A percentile compares a stretch with the other conserved stretches of the same genome.
Evolutionary conservation across 1,139 yeast species (phyloP).

Genomic region (Saccharomyces hybrid): DNA sequence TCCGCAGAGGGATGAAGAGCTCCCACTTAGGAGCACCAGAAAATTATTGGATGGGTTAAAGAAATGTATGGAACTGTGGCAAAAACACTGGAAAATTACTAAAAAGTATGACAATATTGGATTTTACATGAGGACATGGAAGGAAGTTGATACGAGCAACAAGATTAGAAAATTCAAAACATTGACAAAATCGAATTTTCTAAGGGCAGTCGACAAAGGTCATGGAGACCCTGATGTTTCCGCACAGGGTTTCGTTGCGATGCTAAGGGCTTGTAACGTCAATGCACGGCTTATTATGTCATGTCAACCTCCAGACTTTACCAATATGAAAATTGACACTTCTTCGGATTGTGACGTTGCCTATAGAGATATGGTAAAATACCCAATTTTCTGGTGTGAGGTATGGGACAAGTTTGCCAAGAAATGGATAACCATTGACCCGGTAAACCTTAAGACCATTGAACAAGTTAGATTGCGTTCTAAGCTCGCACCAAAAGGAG

Average conservation of each 20-base stretch:
- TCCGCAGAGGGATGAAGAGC: slow-evolving; percentile 35
- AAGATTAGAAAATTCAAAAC: slow-evolving; percentile 14
- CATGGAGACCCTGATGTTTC: slow-evolving; percentile 73
- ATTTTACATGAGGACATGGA: slow-evolving; percentile 50
- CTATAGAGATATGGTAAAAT: slow-evolving; percentile 28
- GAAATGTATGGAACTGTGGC: slow-evolving; percentile 56
- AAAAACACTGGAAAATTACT: slow-evolving; percentile 46
- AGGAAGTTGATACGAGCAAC: slow-evolving; percentile 34
- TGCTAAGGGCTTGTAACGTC: slow-evolving; percentile 63
- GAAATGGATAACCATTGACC: slow-evolving; percentile 83
- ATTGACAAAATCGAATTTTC: slow-evolving; percentile 37
- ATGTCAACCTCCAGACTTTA: slow-evolving; percentile 83
- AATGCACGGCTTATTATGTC: slow-evolving; percentile 72
- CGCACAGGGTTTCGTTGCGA: slow-evolving; percentile 79
- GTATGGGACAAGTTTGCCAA: slow-evolving; percentile 74
- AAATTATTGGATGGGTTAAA: slow-evolving; percentile 68
- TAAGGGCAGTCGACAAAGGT: slow-evolving; percentile 36
- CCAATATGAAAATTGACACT: slow-evolving; percentile 32
- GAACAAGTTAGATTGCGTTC: slow-evolving; percentile 60
- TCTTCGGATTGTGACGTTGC: background rate
- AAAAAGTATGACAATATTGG: slow-evolving; percentile 34
- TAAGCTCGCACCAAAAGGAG: slow-evolving; percentile 62
- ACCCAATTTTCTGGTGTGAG: slow-evolving; percentile 88
- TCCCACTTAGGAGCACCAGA: slow-evolving; percentile 47
- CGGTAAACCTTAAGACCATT: slow-evolving; percentile 53